Percentiles rank a stretch among this genome's conserved stretches.
phyloP scores from a whole-genome alignment of 257 asterid genomes.

The Salvia miltiorrhiza region DNA sequence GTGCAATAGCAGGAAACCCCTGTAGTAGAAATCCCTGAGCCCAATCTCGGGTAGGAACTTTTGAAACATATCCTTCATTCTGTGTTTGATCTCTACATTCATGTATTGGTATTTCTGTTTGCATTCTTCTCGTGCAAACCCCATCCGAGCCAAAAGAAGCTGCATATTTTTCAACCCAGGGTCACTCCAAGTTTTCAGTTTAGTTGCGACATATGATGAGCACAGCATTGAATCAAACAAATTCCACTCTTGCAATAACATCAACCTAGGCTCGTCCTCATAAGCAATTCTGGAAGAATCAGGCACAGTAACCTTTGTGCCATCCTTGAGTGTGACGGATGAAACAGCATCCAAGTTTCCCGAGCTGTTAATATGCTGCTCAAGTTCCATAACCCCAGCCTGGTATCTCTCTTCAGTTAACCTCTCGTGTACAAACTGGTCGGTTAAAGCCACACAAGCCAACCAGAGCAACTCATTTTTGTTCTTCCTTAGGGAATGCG shows the following conservation, averaged over 20 bases:
- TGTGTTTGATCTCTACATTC: slow-evolving; percentile 79
- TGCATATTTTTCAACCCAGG: slow-evolving; percentile 86
- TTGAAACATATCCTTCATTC: slow-evolving; percentile 95
- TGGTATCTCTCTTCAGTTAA: slow-evolving; percentile 86
- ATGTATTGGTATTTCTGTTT: slow-evolving; percentile 89
- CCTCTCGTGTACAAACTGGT: slow-evolving; percentile 93
- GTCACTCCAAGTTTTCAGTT: slow-evolving; percentile 94
- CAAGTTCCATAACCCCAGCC: slow-evolving; percentile 90
- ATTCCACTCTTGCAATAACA: slow-evolving; percentile 97
- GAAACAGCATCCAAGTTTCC: slow-evolving; percentile 76
- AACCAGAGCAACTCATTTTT: slow-evolving; percentile 86
- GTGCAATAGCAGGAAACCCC: slow-evolving; percentile 73
- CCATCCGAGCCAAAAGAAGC: slow-evolving; percentile 94
- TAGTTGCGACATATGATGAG: slow-evolving; percentile 89
- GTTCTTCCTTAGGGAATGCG: slow-evolving; percentile 71
- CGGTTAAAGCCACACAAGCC: slow-evolving; percentile 94
- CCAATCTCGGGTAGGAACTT: slow-evolving; percentile 89
- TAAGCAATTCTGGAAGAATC: slow-evolving; percentile 76
- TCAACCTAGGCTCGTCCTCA: slow-evolving; percentile 82
- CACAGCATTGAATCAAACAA: slow-evolving; percentile 94
- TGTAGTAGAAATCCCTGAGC: slow-evolving; percentile 78
- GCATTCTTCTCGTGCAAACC: slow-evolving; percentile 90
- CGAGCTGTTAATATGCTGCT: slow-evolving; percentile 84
- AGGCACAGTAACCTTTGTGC: slow-evolving; percentile 83
- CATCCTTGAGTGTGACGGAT: slow-evolving; percentile 87